Evolutionary conservation across 2,329 filamentous ascomycete genomes (phyloP).

Genomic region (Neofusicoccum umdonicola): DNA sequence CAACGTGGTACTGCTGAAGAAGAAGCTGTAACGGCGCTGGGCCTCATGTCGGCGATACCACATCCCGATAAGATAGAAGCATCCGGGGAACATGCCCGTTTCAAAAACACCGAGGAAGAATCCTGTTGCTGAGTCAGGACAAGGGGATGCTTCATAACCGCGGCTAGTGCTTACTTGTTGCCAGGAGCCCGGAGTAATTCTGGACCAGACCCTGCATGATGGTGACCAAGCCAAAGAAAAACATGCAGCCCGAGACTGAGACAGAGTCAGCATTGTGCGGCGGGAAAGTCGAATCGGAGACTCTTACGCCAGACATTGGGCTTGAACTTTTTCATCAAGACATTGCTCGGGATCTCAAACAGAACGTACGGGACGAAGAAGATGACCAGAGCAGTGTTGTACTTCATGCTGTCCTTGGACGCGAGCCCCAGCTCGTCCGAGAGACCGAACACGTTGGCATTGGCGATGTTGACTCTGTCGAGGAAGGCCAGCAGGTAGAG

Average conservation of each 20-base stretch:
- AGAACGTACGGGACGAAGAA: constrained; percentile 56
- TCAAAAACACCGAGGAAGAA: constrained; percentile 75
- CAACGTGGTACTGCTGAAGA: constrained; percentile 79
- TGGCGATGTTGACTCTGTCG: constrained; percentile 54
- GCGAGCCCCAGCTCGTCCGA: constrained; percentile 45
- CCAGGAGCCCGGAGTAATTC: constrained; percentile 74
- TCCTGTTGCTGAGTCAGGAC: constrained; percentile 3
- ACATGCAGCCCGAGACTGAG: constrained; percentile 73
- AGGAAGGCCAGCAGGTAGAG: constrained; percentile 51
- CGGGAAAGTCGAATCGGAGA: background rate
- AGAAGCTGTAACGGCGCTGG: constrained; percentile 89
- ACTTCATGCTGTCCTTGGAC: constrained; percentile 37
- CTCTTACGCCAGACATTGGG: constrained; percentile 49
- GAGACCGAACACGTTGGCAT: constrained; percentile 53
- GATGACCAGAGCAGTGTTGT: constrained; percentile 53
- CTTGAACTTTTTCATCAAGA: constrained; percentile 52
- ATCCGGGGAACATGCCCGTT: constrained; percentile 64
- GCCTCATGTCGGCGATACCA: constrained; percentile 88
- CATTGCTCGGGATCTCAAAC: constrained; percentile 54
- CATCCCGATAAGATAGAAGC: constrained; percentile 33
- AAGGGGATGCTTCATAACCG: too few species aligned
- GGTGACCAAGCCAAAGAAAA: constrained; percentile 74
- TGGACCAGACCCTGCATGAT: constrained; percentile 73
- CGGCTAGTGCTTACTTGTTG: constrained; percentile 48
- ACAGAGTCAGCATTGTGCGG: background rate